Base-by-base conservation (phyloP, 768 basidiomycete species). In the Suillus placidus region DNA sequence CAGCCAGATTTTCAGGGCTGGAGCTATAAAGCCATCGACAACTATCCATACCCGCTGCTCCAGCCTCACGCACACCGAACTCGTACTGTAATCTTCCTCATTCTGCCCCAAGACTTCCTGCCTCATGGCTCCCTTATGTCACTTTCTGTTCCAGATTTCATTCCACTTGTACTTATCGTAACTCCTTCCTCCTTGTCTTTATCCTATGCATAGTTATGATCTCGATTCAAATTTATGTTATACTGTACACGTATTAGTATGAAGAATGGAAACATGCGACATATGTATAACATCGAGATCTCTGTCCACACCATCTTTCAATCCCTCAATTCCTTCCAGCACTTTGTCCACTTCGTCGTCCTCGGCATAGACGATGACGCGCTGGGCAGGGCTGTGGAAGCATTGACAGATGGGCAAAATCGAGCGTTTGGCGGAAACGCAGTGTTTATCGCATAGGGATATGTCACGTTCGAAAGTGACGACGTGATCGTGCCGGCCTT, bases 1-100 rank as follows among this genome's bases (percentile, higher is more conserved):
- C 78, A 78, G 54, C 74, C 74, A 69, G 77, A 62, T 69, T 61
- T 64, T 69, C 69, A 69, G 64, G 70, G 70, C 72, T 63, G 71
- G 69, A 42, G 73, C 73, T 66, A 64, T 54, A 40, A 47, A 45
- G 60, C 62, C 51, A 32, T 60, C 70, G 37, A 6, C 64, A n/a
- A 30, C 67, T 64, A 61, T 55, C 10, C 18, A 54, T 54, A 30
- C 34, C 69, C 49, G 47, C 62, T 60, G 63, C 49, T 57, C 42
- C 5, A 20, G 43, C 54, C 26, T 26, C 43, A 38, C 23, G 37
- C 65, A 77, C 77, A 74, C 73, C 77, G 71, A 77, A 77, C 47
- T 66, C 52, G 67, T 54, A 18, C 68, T 67, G 68, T 34, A 78
- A 73, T 75, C 70, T 23, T n/a, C 54, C 47, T 55, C 40, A 56